A percentile compares a stretch with the other conserved stretches of the same genome.
phyloP scores from a whole-genome alignment of 2,329 filamentous ascomycete species.

The Fusarium poae region DNA sequence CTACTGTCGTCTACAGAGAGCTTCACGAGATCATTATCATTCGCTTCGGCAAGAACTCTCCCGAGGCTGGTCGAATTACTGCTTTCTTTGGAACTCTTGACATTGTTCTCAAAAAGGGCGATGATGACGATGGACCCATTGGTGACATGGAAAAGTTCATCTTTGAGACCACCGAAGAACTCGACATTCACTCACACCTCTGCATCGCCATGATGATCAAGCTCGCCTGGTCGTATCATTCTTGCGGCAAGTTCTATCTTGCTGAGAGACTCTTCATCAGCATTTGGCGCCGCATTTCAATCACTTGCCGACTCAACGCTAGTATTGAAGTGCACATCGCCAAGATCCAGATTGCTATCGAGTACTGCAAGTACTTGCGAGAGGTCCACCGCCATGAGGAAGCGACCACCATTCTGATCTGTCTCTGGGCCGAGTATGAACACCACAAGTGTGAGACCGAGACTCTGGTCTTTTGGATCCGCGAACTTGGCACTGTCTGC shows the following conservation, averaged over 20 bases:
- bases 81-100: conserved; percentile 53
- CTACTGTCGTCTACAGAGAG: conserved; percentile 52
- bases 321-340: conserved; percentile 53
- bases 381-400: conserved; percentile 52
- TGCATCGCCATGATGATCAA: conserved; percentile 54
- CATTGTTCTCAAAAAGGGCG: conserved; percentile 50
- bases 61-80: conserved; percentile 48
- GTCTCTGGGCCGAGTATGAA: conserved; percentile 58
- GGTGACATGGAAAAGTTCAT: conserved; percentile 52
- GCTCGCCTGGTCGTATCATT: conserved; percentile 54
- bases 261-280: conserved; percentile 57
- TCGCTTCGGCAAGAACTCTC: conserved; percentile 52
- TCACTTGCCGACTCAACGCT: conserved; percentile 48
- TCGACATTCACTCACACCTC: conserved; percentile 51
- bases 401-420: conserved; percentile 56
- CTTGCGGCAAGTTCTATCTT: conserved; percentile 50
- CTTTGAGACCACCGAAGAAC: conserved; percentile 53
- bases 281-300: conserved; percentile 57
- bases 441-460: conserved; percentile 52
- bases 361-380: conserved; percentile 55
- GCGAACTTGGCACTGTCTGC: conserved; percentile 54
- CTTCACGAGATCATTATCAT: conserved; percentile 53
- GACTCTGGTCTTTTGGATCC: conserved; percentile 53
- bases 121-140: conserved; percentile 45
- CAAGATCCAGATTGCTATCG: conserved; percentile 56